A percentile compares a stretch with the other conserved stretches of the same genome.
These are phyloP conservation scores for Pseudocercospora musae DNA, from an alignment of 2,329 filamentous ascomycete species.

Conservation along the genomic window DNA sequence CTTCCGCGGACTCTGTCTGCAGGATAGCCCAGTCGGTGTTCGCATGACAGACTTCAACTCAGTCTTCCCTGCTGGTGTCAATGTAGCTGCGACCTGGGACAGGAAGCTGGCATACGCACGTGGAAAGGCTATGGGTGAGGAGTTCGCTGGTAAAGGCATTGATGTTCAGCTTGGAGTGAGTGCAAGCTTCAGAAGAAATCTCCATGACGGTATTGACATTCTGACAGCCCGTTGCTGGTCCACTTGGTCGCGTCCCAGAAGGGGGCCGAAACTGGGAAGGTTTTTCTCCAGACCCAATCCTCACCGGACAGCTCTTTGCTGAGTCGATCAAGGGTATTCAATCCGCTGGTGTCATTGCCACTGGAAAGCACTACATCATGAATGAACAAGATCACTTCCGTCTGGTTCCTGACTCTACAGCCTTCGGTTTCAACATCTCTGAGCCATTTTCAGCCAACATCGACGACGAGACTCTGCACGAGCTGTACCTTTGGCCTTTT, in stretches of 20 bases:
- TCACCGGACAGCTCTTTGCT: slow-evolving; percentile 44
- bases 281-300: slow-evolving; percentile 65
- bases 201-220: background rate
- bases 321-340: slow-evolving; percentile 31
- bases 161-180: slow-evolving; percentile 62
- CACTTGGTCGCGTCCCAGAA: slow-evolving; percentile 38
- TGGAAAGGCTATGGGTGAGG: slow-evolving; percentile 33
- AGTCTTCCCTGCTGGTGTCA: slow-evolving; percentile 42
- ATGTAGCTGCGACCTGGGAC: slow-evolving; percentile 47
- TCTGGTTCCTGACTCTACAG: slow-evolving; percentile 33
- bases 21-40: slow-evolving; percentile 43
- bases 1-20: slow-evolving; percentile 42
- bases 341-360: slow-evolving; percentile 45
- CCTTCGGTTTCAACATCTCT: slow-evolving; percentile 41
- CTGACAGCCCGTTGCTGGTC: slow-evolving; percentile 57
- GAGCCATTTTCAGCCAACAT: slow-evolving; percentile 65
- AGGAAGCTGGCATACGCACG: slow-evolving; percentile 34
- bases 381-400: slow-evolving; percentile 54
- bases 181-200: background rate
- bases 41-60: slow-evolving; percentile 42
- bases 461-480: slow-evolving; percentile 70
- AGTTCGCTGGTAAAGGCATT: slow-evolving; percentile 42
- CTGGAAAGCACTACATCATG: slow-evolving; percentile 51
- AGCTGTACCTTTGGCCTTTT: slow-evolving; percentile 85
- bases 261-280: slow-evolving; percentile 46